phyloP scores from a whole-genome alignment of 768 basidiomycete species.

The Tricholoma sp. region DNA sequence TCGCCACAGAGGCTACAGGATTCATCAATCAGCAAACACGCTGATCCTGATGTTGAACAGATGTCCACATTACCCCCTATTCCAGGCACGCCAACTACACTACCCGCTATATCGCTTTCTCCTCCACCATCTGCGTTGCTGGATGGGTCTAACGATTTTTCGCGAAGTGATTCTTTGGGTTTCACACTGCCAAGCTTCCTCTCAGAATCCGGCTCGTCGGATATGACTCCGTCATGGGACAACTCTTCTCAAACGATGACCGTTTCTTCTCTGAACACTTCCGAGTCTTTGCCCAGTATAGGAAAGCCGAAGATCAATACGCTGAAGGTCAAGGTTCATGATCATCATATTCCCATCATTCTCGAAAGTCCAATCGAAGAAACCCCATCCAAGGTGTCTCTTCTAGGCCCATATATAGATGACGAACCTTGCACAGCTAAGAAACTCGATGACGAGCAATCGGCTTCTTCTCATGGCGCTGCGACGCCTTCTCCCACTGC shows the following conservation, averaged over 20 bases:
- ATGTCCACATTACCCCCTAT: slow-evolving; percentile 13
- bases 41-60: neutral
- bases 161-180: slow-evolving; percentile 1
- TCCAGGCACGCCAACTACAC: neutral
- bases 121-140: slow-evolving; percentile 1
- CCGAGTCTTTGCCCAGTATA: slow-evolving; percentile 7
- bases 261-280: slow-evolving; percentile 15
- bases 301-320: slow-evolving; percentile 5
- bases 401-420: slow-evolving; percentile 9
- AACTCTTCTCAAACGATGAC: slow-evolving; percentile 23
- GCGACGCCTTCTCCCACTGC: neutral
- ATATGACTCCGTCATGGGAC: slow-evolving; percentile 23
- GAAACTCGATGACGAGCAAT: slow-evolving; percentile 7
- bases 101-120: slow-evolving; percentile 8
- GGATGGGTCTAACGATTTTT: neutral
- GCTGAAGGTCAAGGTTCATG: slow-evolving; percentile 16
- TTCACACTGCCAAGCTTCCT: neutral
- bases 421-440: slow-evolving; percentile 11
- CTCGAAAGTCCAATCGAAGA: slow-evolving; percentile 35
- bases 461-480: neutral
- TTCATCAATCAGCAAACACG: neutral
- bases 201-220: slow-evolving; percentile 19
- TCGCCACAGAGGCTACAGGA: neutral
- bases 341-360: slow-evolving; percentile 24
- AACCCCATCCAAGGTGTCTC: slow-evolving; percentile 3